Conservation (phyloP, 2,329 filamentous ascomycete species). For the Dothideomycetidae sp. region DNA sequence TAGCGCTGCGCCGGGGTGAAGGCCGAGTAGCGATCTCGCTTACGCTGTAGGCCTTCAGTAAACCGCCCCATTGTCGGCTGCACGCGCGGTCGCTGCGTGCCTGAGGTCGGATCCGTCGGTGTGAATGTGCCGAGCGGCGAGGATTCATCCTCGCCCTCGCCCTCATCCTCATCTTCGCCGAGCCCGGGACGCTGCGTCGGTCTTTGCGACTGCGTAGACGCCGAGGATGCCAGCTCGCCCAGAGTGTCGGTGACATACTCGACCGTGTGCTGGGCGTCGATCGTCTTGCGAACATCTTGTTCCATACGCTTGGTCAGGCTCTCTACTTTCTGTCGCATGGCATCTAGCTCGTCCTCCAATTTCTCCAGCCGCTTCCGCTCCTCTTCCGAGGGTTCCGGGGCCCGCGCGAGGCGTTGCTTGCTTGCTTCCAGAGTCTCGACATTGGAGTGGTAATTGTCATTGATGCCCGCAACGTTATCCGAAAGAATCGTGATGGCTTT, state of each 20-base stretch:
- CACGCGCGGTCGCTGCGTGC: constrained; percentile 21
- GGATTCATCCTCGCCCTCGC: constrained; percentile 26
- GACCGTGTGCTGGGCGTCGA: constrained; percentile 41
- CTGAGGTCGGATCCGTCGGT: constrained; percentile 26
- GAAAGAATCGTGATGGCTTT: constrained; percentile 35
- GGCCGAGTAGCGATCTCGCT: constrained; percentile 29
- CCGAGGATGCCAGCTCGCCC: constrained; percentile 26
- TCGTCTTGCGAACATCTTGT: constrained; percentile 39
- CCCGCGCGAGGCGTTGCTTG: constrained; percentile 14
- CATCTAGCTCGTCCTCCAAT: constrained; percentile 27
- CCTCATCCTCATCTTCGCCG: constrained; percentile 18
- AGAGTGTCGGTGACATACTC: constrained; percentile 32
- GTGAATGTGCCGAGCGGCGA: constrained; percentile 20
- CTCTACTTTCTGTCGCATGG: constrained; percentile 32
- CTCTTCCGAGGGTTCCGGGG: constrained; percentile 16
- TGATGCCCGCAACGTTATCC: constrained; percentile 37
- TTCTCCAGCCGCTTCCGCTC: constrained; percentile 25
- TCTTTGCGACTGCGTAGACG: constrained; percentile 23
- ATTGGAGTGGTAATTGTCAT: constrained; percentile 37
- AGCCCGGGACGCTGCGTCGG: constrained; percentile 20
- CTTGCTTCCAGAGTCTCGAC: constrained; percentile 18
- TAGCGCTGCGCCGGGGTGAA: constrained; percentile 34
- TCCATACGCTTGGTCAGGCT: constrained; percentile 43
- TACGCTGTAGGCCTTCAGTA: constrained; percentile 11
- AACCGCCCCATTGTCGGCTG: constrained; percentile 26